These are phyloP conservation scores for Parachaetomium inaequale DNA, from an alignment of 495 filamentous ascomycete genomes.

Conservation along the genomic window DNA sequence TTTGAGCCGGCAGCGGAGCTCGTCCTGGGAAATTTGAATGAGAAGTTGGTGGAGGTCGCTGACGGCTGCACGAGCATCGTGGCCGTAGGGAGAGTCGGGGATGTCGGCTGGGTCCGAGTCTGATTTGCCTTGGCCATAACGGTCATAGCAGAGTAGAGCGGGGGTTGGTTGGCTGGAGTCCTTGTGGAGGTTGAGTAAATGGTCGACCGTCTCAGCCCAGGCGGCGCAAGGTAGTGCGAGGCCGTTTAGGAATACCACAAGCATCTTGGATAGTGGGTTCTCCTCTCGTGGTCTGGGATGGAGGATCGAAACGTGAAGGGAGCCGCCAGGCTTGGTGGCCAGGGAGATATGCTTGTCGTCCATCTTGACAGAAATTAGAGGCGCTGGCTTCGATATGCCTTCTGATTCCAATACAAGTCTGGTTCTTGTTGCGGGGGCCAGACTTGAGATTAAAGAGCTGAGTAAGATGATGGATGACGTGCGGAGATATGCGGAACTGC, in stretches of 20 bases:
- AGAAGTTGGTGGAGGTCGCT: conserved; percentile 53
- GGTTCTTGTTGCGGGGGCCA: too few species aligned
- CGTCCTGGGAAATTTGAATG: conserved; percentile 32
- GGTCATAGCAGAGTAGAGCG: conserved; percentile 58
- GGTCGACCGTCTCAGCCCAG: conserved; percentile 48
- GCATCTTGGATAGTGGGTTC: conserved; percentile 27
- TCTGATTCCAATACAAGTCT: too few species aligned
- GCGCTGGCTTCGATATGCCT: too few species aligned
- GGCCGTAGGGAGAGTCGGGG: conserved; percentile 46
- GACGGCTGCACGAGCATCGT: conserved; percentile 48
- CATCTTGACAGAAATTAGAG: conserved; percentile 11
- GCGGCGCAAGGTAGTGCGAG: conserved; percentile 49
- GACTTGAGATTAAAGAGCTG: too few species aligned
- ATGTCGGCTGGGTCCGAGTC: conserved; percentile 53
- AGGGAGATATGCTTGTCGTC: conserved; percentile 20
- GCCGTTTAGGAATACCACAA: conserved; percentile 63
- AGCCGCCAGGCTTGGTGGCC: conserved; percentile 24
- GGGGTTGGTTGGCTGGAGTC: conserved; percentile 35
- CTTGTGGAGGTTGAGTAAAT: conserved; percentile 35
- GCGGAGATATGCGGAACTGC: not conserved
- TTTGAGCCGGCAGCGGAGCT: not conserved
- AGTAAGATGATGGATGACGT: not conserved
- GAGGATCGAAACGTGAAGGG: conserved; percentile 21
- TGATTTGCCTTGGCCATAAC: conserved; percentile 59
- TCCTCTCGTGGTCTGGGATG: conserved; percentile 4